Evolutionary conservation across 495 filamentous ascomycete genomes (phyloP), one percentile per base, ranked within the genome.

Genomic region (Penicillium odoratum): DNA sequence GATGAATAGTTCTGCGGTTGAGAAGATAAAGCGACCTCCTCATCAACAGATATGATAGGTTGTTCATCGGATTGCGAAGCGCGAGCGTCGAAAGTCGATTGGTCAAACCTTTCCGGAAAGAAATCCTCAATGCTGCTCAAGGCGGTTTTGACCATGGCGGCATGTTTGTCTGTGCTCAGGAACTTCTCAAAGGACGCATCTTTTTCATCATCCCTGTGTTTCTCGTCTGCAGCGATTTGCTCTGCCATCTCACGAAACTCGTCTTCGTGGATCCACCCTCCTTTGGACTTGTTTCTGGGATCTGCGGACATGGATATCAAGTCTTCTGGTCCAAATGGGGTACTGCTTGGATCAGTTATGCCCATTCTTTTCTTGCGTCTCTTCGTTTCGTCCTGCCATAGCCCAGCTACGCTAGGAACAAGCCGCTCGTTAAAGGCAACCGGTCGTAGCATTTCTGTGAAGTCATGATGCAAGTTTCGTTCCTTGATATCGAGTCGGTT

Each of bases 331-430:
- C 86, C 83, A 66, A 95, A 95, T 0, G 90, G 89, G 61, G 82
- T 91, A 60, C 83, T 88, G 40, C 78, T 83, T 6, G 86, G 81
- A 55, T 84, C 78, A 4, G 68, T 61, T 26, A 87, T 73, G 13
- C 84, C 83, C 79, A 92, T 84, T 40, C 77, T 79, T 58, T 79
- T 80, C 65, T 89, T 92, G 34, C 93, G 84, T 48, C 94, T 83
- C 43, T 82, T 83, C 1, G 87, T 91, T 69, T 98, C 94, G 66
- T 97, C 92, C 70, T 85, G 85, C 94, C 94, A 98, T 16, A 98
- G 70, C 5, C 90, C 91, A 55, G 90, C 93, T 87, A 98, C 91
- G 60, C 95, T 98, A 66, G 89, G 91, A 42, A 97, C 93, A 5
- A 91, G 74, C 64, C 92, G 94, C 66, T 92, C 77, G 59, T 91